Conservation (phyloP, 2,329 filamentous ascomycete species). For the Aureobasidium sp. region DNA sequence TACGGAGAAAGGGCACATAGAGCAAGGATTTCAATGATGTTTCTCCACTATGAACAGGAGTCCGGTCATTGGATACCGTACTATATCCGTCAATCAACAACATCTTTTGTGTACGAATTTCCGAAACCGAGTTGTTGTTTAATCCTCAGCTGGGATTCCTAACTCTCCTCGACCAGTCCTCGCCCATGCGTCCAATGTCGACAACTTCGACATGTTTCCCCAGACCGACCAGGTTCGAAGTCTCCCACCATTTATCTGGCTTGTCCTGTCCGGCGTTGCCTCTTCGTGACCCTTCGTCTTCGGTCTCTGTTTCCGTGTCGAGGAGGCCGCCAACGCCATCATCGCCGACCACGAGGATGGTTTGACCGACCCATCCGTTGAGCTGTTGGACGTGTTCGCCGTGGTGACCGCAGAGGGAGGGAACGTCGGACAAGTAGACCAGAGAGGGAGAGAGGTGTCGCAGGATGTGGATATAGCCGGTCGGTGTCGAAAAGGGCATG, state of each 20-base stretch:
- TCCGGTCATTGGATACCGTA: no score
- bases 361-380: slow-evolving; percentile 53
- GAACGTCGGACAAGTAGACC: slow-evolving; percentile 79
- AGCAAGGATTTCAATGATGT: no score
- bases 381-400: slow-evolving; percentile 65
- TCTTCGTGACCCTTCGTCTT: slow-evolving; percentile 33
- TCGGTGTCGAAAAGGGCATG: slow-evolving; percentile 76
- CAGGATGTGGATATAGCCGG: slow-evolving; percentile 76
- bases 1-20: no score
- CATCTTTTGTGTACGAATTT: no score
- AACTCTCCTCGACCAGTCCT: slow-evolving; percentile 78
- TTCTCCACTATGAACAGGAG: no score
- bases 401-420: slow-evolving; percentile 57
- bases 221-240: slow-evolving; percentile 70
- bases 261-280: slow-evolving; percentile 35
- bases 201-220: slow-evolving; percentile 84
- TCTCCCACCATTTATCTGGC: slow-evolving; percentile 60
- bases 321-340: slow-evolving; percentile 73
- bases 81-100: no score
- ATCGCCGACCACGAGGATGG: slow-evolving; percentile 54
- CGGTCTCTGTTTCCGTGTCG: slow-evolving; percentile 65
- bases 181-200: slow-evolving; percentile 68
- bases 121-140: no score
- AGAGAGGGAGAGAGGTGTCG: slow-evolving; percentile 77
- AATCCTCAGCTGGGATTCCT: no score